phyloP scores from a whole-genome alignment of 805 yeast genomes.

The Kazachstania kunashirensis region DNA sequence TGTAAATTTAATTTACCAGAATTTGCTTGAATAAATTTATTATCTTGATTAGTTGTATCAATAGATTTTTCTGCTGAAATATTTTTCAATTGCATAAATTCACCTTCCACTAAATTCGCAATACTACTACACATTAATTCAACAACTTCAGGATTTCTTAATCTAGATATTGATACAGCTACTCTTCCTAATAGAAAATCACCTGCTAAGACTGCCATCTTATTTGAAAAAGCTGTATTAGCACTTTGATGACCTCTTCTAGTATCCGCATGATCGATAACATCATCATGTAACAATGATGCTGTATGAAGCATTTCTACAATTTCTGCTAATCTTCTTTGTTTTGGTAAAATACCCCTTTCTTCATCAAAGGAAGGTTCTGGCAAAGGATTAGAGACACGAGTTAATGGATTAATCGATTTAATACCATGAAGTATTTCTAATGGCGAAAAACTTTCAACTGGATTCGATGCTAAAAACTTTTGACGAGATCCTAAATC shows the following conservation, averaged over 20 bases:
- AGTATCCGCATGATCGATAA: constrained; percentile 80
- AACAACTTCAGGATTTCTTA: constrained; percentile 94
- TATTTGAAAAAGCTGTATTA: constrained; percentile 87
- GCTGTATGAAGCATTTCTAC: constrained; percentile 99
- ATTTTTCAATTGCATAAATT: constrained; percentile 95
- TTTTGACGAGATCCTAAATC: background rate
- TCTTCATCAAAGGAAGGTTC: constrained; percentile 37
- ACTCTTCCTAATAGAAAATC: constrained; percentile 94
- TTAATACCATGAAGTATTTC: constrained; percentile 80
- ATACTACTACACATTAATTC: constrained; percentile 92
- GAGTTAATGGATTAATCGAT: constrained; percentile 82
- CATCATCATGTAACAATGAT: constrained; percentile 90
- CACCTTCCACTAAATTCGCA: constrained; percentile 96
- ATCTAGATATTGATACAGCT: constrained; percentile 85
- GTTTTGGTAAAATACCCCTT: constrained; percentile 84
- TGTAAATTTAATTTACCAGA: constrained; percentile 2
- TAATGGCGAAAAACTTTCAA: constrained; percentile 56
- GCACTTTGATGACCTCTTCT: constrained; percentile 89
- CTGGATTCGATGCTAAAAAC: constrained; percentile 20
- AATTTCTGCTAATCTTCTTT: constrained; percentile 89
- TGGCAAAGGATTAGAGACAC: constrained; percentile 67
- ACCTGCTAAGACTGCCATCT: constrained; percentile 96
- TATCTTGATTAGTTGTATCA: constrained; percentile 25
- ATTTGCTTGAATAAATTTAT: constrained; percentile 2
- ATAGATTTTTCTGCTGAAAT: constrained; percentile 56